phyloP scores from a whole-genome alignment of 257 asterid genomes.

The Rauvolfia tetraphylla region DNA sequence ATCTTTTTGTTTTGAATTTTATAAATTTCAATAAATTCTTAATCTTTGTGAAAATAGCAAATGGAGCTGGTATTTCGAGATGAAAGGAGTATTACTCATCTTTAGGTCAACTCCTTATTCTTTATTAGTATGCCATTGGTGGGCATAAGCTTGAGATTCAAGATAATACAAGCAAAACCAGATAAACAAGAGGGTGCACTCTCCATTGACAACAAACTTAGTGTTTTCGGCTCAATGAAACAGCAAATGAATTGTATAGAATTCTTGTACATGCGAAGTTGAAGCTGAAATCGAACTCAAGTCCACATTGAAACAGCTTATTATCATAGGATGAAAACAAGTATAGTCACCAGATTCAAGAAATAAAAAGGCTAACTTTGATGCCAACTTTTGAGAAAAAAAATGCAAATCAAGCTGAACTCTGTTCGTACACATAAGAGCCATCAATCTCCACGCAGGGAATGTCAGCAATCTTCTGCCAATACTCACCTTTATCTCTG shows the following conservation, averaged over 20 bases:
- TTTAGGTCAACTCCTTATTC: too few relatives aligned
- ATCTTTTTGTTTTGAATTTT: too few relatives aligned
- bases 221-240: neutral
- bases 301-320: neutral
- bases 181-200: neutral
- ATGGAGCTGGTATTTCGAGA: too few relatives aligned
- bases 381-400: neutral
- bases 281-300: neutral
- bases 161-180: neutral
- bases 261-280: neutral
- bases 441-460: slow-evolving; percentile 68
- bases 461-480: slow-evolving; percentile 57
- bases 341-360: neutral
- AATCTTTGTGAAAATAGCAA: too few relatives aligned
- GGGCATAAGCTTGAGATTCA: neutral
- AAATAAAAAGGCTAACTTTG: neutral
- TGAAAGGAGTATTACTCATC: too few relatives aligned
- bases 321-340: neutral
- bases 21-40: too few relatives aligned
- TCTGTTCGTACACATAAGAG: slow-evolving; percentile 34
- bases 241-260: neutral
- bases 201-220: neutral
- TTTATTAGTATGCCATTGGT: neutral
- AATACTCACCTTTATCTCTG: slow-evolving; percentile 52
- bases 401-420: slow-evolving; percentile 11